Base-by-base conservation (phyloP, 768 basidiomycete genomes). In the Sutorius australiensis region DNA sequence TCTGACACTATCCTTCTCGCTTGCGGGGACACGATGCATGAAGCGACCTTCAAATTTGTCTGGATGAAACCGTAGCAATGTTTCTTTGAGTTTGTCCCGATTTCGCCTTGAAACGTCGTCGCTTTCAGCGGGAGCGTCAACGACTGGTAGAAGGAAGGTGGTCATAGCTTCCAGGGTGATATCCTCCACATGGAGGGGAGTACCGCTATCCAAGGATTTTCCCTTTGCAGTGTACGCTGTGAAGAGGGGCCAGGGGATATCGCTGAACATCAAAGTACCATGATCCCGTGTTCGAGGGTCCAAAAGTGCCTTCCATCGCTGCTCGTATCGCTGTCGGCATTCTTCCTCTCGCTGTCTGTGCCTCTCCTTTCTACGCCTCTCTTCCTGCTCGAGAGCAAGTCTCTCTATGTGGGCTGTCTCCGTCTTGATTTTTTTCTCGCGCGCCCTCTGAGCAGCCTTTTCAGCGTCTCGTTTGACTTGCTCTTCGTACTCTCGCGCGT, bases 41-140 rank as follows among this genome's bases (percentile, higher is more conserved):
- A 89, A 70, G 32, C 88, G 77, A 17, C 88, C 86, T 64, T 90
- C 86, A 49, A 89, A 89, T 65, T 90, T 90, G 67, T 90, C 88
- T 2, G 88, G 88, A 63, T 90, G 88, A 65, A 86, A 90, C 17
- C 87, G 82, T 24, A 89, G 67, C 60, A 88, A 75, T 0, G 84
- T 77, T 68, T 88, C 87, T 59, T 84, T 74, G 41, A 89, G 61
- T 56, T 76, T 83, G 17, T 88, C 84, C 63, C 80, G 84, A 32
- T 73, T 74, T 63, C 76, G 80, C 66, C 74, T 80, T 32, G 66
- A 64, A 19, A 53, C 53, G 17, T 70, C 72, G 45, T 54, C 63
- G 19, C 57, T 47, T 17, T 47, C 43, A 40, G 57, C 48, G 41
- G 50, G 39, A 19, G 32, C 38, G 45, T 50, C 40, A 2, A 77